phyloP scores from a whole-genome alignment of 306 rosid genomes.

The Gillenia trifoliata region DNA sequence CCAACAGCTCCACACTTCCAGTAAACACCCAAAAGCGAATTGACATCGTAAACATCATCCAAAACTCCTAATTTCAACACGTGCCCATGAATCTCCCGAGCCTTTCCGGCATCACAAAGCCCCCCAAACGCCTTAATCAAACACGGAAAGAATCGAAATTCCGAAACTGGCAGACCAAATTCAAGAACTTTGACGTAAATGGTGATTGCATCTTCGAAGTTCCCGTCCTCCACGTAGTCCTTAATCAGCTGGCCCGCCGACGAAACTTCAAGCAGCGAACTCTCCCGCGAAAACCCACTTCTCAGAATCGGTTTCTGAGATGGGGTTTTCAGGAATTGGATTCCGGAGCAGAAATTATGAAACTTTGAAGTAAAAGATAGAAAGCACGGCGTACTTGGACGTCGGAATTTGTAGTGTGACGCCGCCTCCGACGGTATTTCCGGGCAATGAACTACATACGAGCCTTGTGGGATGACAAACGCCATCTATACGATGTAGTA shows the following conservation, averaged over 20 bases:
- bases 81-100: constrained; percentile 36
- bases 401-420: not conserved
- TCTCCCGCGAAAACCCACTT: not conserved
- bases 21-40: constrained; percentile 33
- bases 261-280: not conserved
- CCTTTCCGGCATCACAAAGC: constrained; percentile 13
- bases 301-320: constrained; percentile 2
- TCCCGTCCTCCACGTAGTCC: constrained; percentile 20
- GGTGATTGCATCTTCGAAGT: constrained; percentile 24
- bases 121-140: constrained; percentile 44
- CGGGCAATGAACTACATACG: not conserved
- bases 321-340: constrained; percentile 8
- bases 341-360: not conserved
- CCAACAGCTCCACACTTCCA: constrained; percentile 25
- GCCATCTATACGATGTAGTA: not conserved
- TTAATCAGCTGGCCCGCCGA: constrained; percentile 9
- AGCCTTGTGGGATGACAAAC: not conserved
- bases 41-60: constrained; percentile 29
- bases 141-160: constrained; percentile 28
- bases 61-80: constrained; percentile 33
- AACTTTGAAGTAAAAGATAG: constrained; percentile 14
- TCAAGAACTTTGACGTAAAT: constrained; percentile 29
- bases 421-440: not conserved
- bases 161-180: constrained; percentile 23
- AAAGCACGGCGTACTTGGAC: not conserved